phyloP scores from a whole-genome alignment of 2,329 filamentous ascomycete genomes.

The Neofusicoccum umdonicola region DNA sequence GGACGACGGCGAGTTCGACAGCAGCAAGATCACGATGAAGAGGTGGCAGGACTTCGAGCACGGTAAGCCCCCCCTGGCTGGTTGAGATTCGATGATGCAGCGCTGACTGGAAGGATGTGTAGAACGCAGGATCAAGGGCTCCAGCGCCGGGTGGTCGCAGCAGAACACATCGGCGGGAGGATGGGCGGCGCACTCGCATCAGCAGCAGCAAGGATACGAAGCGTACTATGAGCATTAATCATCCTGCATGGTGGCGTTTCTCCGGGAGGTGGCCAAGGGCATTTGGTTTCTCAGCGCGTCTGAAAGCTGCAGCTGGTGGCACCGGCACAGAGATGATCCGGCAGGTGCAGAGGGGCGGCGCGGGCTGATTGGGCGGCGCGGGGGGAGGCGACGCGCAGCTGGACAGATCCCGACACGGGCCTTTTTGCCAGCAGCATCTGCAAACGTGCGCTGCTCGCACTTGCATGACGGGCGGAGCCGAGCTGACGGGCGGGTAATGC shows the following conservation, averaged over 20 bases:
- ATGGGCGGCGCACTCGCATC: constrained; percentile 30
- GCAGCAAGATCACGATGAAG: constrained; percentile 99
- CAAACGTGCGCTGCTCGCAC: constrained; percentile 14
- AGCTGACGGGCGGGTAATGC: constrained; percentile 17
- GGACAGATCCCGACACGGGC: constrained; percentile 12
- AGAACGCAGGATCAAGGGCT: constrained; percentile 44
- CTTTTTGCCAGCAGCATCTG: constrained; percentile 12
- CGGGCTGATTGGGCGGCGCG: background rate
- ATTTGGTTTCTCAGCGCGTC: constrained; percentile 9
- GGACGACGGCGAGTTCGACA: constrained; percentile 94
- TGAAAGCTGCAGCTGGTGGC: constrained; percentile 10
- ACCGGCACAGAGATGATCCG: constrained; percentile 11
- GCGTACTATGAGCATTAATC: constrained; percentile 38
- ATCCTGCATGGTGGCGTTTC: constrained; percentile 15
- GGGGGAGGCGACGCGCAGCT: constrained; percentile 1
- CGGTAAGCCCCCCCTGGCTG: constrained; percentile 45
- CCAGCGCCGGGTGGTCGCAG: constrained; percentile 34
- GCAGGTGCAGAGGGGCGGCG: background rate
- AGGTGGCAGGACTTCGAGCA: constrained; percentile 95
- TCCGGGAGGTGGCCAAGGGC: background rate
- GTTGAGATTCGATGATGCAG: background rate
- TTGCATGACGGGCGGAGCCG: constrained; percentile 15
- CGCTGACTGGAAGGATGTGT: constrained; percentile 29
- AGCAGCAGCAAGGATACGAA: constrained; percentile 37
- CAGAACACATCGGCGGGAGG: constrained; percentile 28